phyloP scores from a whole-genome alignment of 768 basidiomycete genomes.

The Agrocybe praecox region DNA sequence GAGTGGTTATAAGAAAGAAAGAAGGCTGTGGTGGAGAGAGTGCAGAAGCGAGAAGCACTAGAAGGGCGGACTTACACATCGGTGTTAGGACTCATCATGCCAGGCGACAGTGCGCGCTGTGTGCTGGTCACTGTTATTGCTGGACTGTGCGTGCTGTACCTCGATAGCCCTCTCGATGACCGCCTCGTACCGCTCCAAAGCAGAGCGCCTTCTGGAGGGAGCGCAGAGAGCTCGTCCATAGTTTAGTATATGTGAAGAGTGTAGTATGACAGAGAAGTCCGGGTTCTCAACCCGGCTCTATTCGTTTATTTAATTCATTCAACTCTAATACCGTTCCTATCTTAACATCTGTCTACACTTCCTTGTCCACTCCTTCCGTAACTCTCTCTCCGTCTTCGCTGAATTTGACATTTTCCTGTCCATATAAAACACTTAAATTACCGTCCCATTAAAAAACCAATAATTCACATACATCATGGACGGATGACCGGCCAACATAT shows the following conservation, averaged over 20 bases:
- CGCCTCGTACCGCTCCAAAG: constrained; percentile 29
- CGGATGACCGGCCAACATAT: constrained; percentile 72
- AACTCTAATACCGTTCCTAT: background rate
- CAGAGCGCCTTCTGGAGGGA: constrained; percentile 34
- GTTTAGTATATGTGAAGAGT: constrained; percentile 1
- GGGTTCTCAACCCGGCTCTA: background rate
- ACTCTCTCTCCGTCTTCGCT: constrained; percentile 77
- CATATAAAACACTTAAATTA: background rate
- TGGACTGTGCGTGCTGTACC: constrained; percentile 30
- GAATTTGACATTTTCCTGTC: constrained; percentile 74
- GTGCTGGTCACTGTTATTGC: constrained; percentile 13
- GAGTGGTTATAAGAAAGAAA: constrained; percentile 2
- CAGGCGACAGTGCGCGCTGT: constrained; percentile 15
- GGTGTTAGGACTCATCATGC: constrained; percentile 9
- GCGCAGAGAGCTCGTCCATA: constrained; percentile 44
- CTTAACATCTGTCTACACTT: background rate
- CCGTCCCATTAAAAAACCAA: background rate
- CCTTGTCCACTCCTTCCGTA: constrained; percentile 59
- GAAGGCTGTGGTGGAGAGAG: background rate
- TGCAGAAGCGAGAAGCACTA: background rate
- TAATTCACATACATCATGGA: constrained; percentile 37
- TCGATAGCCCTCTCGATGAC: constrained; percentile 28
- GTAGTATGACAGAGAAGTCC: background rate
- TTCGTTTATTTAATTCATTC: background rate
- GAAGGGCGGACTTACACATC: constrained; percentile 11